Base-by-base conservation (phyloP, 140 eudicot genomes). In the Oenanthe javanica region DNA sequence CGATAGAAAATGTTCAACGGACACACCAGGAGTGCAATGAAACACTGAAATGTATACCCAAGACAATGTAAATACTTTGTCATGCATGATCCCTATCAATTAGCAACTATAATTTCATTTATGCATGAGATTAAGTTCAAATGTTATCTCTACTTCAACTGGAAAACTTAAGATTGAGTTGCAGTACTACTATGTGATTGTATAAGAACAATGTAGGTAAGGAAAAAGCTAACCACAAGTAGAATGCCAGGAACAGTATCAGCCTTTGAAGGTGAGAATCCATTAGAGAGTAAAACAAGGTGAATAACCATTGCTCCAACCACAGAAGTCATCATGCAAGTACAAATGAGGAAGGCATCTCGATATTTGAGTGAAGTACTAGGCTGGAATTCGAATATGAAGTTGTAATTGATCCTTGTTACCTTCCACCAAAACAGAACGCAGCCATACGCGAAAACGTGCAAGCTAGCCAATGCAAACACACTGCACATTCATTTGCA, bases 371-470 rank as follows among this genome's bases (percentile, higher is more conserved):
- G 96, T 2, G 99, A 88, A 1, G 93, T 96, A 25, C 75, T 74
- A 2, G 94, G 85, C 55, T 88, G 93, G 83, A 89, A 96, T 47
- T 96, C 98, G 18, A 96, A 96, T 79, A 96, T 91, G 91, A 96
- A 96, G 84, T 90, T 88, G 87, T 89, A 89, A 84, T 96, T 96
- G 76, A 96, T 93, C 85, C 98, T 85, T 36, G 95, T 90, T 77
- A 84, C 90, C 77, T 92, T 94, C 99, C 99, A 94, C 81, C 89
- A 75, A 84, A 93, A 93, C 49, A 96, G 84, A 82, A 93, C 93
- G 89, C 98, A 96, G 18, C 99, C 99, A 27, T 96, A 96, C 96
- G 91, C 88, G 85, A 96, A 96, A 80, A 93, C 36, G 80, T 96
- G 98, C 90, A 96, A 80, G 88, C 99, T 93, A 82, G 93, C 75